A percentile compares a stretch with the other conserved stretches of the same genome.
phyloP scores from a whole-genome alignment of 768 basidiomycete genomes.

The Cyclocybe cylindracea region DNA sequence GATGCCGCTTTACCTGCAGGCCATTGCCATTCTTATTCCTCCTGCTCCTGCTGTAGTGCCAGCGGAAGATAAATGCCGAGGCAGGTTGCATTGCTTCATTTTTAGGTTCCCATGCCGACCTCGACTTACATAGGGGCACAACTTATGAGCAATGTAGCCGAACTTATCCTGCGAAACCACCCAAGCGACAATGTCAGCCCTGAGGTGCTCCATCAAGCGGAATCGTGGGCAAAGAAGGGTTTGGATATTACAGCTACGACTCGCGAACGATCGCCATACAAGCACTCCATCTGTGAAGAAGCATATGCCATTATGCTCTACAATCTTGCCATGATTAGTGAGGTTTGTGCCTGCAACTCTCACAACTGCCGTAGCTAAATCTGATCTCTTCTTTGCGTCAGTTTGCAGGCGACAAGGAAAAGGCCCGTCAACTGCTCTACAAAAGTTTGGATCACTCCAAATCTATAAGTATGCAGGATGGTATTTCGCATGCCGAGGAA shows the following conservation, averaged over 20 bases:
- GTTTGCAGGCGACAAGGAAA: slow-evolving; percentile 39
- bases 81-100: slow-evolving; percentile 28
- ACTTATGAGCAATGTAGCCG: slow-evolving; percentile 46
- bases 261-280: slow-evolving; percentile 22
- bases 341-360: slow-evolving; percentile 31
- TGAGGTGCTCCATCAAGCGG: slow-evolving; percentile 47
- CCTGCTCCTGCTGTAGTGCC: slow-evolving; percentile 35
- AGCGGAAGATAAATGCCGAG: slow-evolving; percentile 59
- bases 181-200: slow-evolving; percentile 19
- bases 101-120: not conserved
- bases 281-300: slow-evolving; percentile 47
- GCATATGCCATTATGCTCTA: slow-evolving; percentile 60
- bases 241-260: slow-evolving; percentile 30
- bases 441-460: slow-evolving; percentile 38
- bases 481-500: slow-evolving; percentile 29
- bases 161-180: slow-evolving; percentile 39
- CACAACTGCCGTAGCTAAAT: not conserved
- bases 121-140: slow-evolving; percentile 36
- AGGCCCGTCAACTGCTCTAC: slow-evolving; percentile 32
- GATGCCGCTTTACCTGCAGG: slow-evolving; percentile 64
- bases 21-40: slow-evolving; percentile 61
- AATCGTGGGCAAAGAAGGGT: slow-evolving; percentile 59
- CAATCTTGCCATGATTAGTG: slow-evolving; percentile 58
- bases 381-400: slow-evolving; percentile 12
- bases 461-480: slow-evolving; percentile 34